Evolutionary conservation across 495 filamentous ascomycete species (phyloP), one percentile per base, ranked within the genome.

Genomic region (Oleoguttula mirabilis): DNA sequence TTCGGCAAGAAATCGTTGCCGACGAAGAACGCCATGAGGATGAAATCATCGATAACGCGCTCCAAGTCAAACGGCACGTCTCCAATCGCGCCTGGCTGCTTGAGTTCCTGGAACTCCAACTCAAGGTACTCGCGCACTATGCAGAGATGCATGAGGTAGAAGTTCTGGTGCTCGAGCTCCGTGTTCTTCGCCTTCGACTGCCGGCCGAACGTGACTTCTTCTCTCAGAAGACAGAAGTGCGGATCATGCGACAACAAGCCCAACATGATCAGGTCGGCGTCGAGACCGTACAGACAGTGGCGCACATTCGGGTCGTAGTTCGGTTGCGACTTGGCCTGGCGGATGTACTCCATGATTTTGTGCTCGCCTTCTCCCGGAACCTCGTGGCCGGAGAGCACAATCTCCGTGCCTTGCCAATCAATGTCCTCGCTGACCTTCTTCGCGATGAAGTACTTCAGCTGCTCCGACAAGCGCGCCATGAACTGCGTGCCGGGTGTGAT

Each of bases 311-410:
- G 76, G 55, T 92, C 76, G 58, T 99, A 99, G 45, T 80, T 74
- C 3, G 84, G 81, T 57, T 99, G 92, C 32, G 88, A 83, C 68
- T 96, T 96, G 23, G 90, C 80, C 56, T 87, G 79, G 44, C 92
- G 81, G 60, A 99, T 99, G 59, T 96, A 96, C 61, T 99, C 92
- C 92, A 96, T 99, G 60, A 99, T 94, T 67, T 99, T 99, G 67
- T 98, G 90, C 63, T 98, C 92, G 41, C 92, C 92, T 63, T 99
- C 92, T 41, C 92, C 92, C 0, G 92, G 92, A n/a, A 94, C 88
- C 67, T 99, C 92, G 60, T 96, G 92, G 21, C 92, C 92, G 4
- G 92, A 99, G 32, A 99, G 72, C 17, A 99, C 83, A 52, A 99
- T 80, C 45, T 99, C 88, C 32, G 40, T 41, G 23, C 80, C 81